Conservation (phyloP, 345 rosid species). For the Cardamine resedifolia region DNA sequence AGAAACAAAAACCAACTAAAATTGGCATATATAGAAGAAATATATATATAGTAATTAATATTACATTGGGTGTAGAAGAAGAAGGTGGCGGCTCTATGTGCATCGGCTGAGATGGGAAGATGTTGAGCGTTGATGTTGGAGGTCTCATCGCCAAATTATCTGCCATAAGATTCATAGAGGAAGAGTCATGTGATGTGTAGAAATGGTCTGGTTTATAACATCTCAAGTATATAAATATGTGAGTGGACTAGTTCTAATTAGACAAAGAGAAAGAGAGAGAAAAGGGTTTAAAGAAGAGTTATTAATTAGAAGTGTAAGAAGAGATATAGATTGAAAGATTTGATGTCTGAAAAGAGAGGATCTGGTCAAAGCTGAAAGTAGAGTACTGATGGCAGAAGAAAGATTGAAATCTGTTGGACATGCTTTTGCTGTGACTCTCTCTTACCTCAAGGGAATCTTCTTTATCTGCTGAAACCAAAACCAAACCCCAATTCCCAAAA, state of each 20-base stretch:
- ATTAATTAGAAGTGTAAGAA: constrained; percentile 23
- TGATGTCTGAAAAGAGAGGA: constrained; percentile 47
- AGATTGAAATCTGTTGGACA: constrained; percentile 49
- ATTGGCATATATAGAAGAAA: constrained; percentile 20
- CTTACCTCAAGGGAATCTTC: constrained; percentile 27
- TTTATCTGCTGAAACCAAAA: constrained; percentile 26
- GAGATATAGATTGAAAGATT: constrained; percentile 30
- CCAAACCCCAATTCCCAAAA: constrained; percentile 29
- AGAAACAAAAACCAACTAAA: constrained; percentile 34
- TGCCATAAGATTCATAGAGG: constrained; percentile 41
- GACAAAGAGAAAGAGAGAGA: constrained; percentile 31
- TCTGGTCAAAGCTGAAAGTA: constrained; percentile 69
- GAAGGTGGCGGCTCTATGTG: constrained; percentile 70
- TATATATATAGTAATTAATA: neutral
- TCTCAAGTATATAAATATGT: constrained; percentile 18
- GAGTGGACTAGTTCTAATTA: constrained; percentile 28
- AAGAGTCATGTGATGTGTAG: constrained; percentile 25
- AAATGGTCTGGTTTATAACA: constrained; percentile 25
- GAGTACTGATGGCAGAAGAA: constrained; percentile 47
- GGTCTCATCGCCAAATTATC: constrained; percentile 83
- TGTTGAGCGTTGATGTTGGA: constrained; percentile 92
- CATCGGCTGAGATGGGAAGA: constrained; percentile 98
- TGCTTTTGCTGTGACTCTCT: constrained; percentile 60
- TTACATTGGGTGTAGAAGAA: constrained; percentile 38
- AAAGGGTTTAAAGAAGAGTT: constrained; percentile 34